A percentile compares a stretch with the other conserved stretches of the same genome.
These are phyloP conservation scores for Yueomyces sp. DNA, from an alignment of 1,139 yeast genomes.

Conservation along the genomic window DNA sequence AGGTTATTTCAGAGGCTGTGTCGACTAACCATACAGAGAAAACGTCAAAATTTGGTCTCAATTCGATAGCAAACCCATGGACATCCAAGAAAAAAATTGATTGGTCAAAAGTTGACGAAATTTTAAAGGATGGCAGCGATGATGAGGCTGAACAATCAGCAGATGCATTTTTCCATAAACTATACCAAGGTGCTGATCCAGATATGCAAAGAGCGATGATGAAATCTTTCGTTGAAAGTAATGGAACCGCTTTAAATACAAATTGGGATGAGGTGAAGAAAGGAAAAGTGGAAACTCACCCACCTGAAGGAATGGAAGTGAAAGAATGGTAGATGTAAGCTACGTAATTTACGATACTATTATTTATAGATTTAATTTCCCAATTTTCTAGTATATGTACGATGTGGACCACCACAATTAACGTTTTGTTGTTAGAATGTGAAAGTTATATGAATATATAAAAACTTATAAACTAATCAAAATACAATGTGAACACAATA, in stretches of 20 bases:
- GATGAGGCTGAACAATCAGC: constrained; percentile 34
- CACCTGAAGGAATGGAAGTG: constrained; percentile 63
- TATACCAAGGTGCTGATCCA: constrained; percentile 74
- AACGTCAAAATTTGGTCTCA: neutral
- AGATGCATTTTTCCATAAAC: constrained; percentile 58
- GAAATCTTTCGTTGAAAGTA: constrained; percentile 89
- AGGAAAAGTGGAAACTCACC: constrained; percentile 53
- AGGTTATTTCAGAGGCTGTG: constrained; percentile 4
- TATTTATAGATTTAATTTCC: neutral
- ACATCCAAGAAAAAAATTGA: constrained; percentile 49
- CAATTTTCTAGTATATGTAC: neutral
- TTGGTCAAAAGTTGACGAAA: constrained; percentile 59
- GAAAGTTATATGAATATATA: too few species aligned
- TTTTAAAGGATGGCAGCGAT: constrained; percentile 38
- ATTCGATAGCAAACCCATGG: constrained; percentile 38
- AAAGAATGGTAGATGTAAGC: constrained; percentile 23
- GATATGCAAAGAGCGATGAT: constrained; percentile 91
- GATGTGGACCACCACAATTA: neutral
- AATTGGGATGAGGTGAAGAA: constrained; percentile 84
- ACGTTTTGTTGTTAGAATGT: too few species aligned
- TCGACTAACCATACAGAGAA: neutral
- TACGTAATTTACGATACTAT: neutral
- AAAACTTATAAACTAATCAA: too few species aligned
- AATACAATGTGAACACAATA: too few species aligned
- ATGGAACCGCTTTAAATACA: constrained; percentile 88